Base-by-base conservation (phyloP, 75 land plant genomes). In the Cupressus sempervirens region DNA sequence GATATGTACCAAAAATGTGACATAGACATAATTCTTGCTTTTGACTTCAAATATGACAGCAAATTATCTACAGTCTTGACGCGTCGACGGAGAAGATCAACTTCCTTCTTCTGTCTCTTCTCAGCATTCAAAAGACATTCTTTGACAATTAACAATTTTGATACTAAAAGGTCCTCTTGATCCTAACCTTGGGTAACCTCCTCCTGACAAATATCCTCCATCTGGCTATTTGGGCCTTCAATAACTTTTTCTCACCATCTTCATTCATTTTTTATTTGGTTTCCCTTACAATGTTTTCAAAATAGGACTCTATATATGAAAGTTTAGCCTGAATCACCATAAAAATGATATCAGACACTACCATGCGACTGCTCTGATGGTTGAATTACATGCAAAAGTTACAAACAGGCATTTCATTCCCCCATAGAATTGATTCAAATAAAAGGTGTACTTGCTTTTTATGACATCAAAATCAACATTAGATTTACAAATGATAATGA, bases 111-210 rank as follows among this genome's bases (percentile, higher is more conserved):
- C 41, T 87, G 62, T 43, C 86, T 83, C 83, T 87, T 87, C 76
- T 92, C 92, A 83, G 92, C 84, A 30, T 75, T 84, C 35, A 85
- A 80, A 93, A n/a, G n/a, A n/a, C n/a, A n/a, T n/a, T n/a, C n/a
- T n/a, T n/a, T n/a, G n/a, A n/a, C n/a, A n/a, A n/a, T 94, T 80
- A 82, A 54, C 74, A 95, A 84, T 53, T 95, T 92, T 40, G 85
- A 86, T 83, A 89, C 89, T 54, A 95, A 84, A 14, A 56, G 70
- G 80, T 89, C 90, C 83, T 92, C 93, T 84, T 87, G 89, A 40
- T 84, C 76, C 80, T 89, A 85, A 67, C 91, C 79, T 81, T 58
- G 79, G 56, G 86, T 89, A 83, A 90, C 26, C 46, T 90, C 95
- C 20, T 90, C 88, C 84, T 88, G 90, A 93, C 91, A 91, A 16